phyloP scores from a whole-genome alignment of 106 monocot species.

The Dendrobium officinale region DNA sequence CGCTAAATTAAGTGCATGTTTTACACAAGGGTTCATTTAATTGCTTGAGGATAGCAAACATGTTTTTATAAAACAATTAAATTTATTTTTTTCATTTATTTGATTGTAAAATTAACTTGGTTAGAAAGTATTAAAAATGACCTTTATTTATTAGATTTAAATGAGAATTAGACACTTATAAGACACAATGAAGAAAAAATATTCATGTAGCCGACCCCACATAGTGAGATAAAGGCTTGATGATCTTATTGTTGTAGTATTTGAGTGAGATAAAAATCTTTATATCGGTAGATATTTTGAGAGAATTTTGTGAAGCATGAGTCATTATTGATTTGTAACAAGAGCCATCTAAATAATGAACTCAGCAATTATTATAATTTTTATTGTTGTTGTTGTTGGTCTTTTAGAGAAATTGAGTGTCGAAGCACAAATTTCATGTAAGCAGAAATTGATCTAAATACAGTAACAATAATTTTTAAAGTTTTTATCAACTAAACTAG shows the following conservation, averaged over 20 bases:
- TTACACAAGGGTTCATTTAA: background rate
- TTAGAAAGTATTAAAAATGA: too few species aligned
- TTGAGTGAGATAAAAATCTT: background rate
- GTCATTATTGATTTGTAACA: background rate
- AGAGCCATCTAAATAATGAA: background rate
- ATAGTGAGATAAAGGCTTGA: too few species aligned
- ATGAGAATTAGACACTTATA: too few species aligned
- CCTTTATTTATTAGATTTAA: too few species aligned
- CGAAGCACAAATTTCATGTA: too few species aligned
- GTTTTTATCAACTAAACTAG: background rate
- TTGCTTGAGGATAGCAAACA: background rate
- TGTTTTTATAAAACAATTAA: background rate
- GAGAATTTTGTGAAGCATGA: background rate
- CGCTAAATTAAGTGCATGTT: constrained; percentile 10
- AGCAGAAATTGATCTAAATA: background rate
- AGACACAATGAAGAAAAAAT: too few species aligned
- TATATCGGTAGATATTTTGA: background rate
- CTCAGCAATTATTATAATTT: background rate
- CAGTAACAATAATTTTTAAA: background rate
- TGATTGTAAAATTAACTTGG: too few species aligned
- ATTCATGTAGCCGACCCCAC: too few species aligned
- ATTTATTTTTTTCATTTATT: background rate
- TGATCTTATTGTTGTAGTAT: background rate
- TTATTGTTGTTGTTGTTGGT: too few species aligned
- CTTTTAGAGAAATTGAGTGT: background rate